These are phyloP conservation scores for Anthostomella pinea DNA, from an alignment of 2,329 filamentous ascomycete genomes.

Conservation along the genomic window DNA sequence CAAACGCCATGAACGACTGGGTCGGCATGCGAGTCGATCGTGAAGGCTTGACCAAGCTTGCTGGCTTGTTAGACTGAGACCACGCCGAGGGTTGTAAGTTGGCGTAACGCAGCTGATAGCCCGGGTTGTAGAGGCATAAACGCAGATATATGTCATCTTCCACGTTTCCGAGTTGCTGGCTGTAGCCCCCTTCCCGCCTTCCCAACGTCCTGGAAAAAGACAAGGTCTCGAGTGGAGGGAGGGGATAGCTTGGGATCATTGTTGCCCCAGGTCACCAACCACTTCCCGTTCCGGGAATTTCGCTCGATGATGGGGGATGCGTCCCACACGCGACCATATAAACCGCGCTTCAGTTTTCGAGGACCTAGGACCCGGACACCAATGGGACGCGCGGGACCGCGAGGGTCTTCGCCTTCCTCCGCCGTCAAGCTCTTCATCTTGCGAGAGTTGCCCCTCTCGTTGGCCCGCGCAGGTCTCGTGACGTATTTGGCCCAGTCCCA, in stretches of 20 bases:
- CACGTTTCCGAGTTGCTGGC: not conserved
- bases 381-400: constrained; percentile 30
- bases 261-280: constrained; percentile 46
- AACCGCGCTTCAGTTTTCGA: constrained; percentile 41
- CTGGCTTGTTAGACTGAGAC: constrained; percentile 38
- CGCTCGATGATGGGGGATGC: constrained; percentile 36
- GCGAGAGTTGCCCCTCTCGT: constrained; percentile 38
- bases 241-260: constrained; percentile 24
- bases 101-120: too few species aligned
- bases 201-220: constrained; percentile 49
- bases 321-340: constrained; percentile 39
- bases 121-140: too few species aligned
- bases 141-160: too few species aligned
- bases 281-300: constrained; percentile 25
- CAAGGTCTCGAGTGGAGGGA: constrained; percentile 34
- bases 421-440: constrained; percentile 36
- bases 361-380: constrained; percentile 34
- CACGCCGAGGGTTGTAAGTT: too few species aligned
- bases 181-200: constrained; percentile 19
- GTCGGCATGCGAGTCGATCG: constrained; percentile 72
- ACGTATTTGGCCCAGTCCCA: constrained; percentile 47
- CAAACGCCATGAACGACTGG: constrained; percentile 67
- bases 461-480: constrained; percentile 34
- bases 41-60: constrained; percentile 60
- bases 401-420: constrained; percentile 35